These are phyloP conservation scores for Xylaria palmicola DNA, from an alignment of 495 filamentous ascomycete species.

Conservation along the genomic window DNA sequence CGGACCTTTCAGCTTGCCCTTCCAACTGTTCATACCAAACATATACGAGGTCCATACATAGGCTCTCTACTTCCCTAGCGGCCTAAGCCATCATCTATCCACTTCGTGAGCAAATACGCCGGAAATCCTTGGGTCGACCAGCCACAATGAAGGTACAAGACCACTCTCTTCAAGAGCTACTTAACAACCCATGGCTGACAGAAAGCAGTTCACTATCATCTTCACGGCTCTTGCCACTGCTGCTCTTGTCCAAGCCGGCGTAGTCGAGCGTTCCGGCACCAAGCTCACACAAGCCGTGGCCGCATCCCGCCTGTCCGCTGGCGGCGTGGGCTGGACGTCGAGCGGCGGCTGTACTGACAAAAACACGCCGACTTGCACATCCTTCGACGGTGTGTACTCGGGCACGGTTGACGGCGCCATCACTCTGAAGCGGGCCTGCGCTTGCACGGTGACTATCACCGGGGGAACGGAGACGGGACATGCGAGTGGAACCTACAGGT, in stretches of 20 bases:
- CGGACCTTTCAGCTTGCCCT: not conserved
- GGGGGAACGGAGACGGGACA: constrained; percentile 22
- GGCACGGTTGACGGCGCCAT: constrained; percentile 16
- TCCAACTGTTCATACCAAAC: too few relatives aligned
- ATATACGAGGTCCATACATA: too few relatives aligned
- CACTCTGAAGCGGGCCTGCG: constrained; percentile 19
- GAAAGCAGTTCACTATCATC: not conserved
- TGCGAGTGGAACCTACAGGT: constrained; percentile 20
- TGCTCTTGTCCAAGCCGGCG: constrained; percentile 2
- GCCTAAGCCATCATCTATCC: not conserved
- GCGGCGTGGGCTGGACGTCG: constrained; percentile 15
- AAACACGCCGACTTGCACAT: constrained; percentile 16
- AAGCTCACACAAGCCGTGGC: constrained; percentile 21
- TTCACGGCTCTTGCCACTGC: constrained; percentile 1
- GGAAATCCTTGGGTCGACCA: not conserved
- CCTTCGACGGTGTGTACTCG: constrained; percentile 17
- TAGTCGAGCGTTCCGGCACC: constrained; percentile 10
- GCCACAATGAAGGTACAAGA: constrained; percentile 4
- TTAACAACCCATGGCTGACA: not conserved
- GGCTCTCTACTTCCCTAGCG: too few relatives aligned
- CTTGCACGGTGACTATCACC: constrained; percentile 19
- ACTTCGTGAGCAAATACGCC: not conserved
- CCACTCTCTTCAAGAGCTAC: not conserved
- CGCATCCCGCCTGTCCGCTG: constrained; percentile 6
- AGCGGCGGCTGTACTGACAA: constrained; percentile 17